A percentile compares a stretch with the other conserved stretches of the same genome.
These are phyloP conservation scores for Globisporangium barbulae DNA, from an alignment of 352 stramenopile genomes.

Conservation along the genomic window DNA sequence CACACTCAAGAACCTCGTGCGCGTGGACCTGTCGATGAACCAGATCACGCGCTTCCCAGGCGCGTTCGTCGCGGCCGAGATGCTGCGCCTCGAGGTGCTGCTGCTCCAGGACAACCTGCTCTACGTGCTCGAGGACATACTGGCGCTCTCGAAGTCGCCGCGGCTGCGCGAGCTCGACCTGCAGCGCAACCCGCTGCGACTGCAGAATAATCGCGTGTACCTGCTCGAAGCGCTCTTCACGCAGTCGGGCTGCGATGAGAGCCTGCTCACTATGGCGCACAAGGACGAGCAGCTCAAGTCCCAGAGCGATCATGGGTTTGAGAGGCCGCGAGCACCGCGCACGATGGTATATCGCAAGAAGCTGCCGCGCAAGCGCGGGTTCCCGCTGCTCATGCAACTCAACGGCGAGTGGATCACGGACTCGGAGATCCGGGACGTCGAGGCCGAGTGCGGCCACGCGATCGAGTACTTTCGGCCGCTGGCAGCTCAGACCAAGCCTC, in stretches of 20 bases:
- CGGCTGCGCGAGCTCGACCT: conserved; percentile 61
- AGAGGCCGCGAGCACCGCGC: neutral
- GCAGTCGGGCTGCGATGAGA: conserved; percentile 24
- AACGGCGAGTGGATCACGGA: conserved; percentile 66
- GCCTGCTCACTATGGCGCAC: conserved; percentile 34
- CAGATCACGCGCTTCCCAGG: conserved; percentile 59
- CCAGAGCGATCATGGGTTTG: neutral
- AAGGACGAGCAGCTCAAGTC: conserved; percentile 38
- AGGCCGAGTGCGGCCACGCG: conserved; percentile 37
- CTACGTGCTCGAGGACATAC: conserved; percentile 59
- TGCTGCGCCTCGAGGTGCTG: conserved; percentile 53
- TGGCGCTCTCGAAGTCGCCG: conserved; percentile 38
- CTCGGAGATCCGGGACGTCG: conserved; percentile 40
- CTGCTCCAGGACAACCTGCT: conserved; percentile 52
- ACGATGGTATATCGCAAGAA: conserved; percentile 33
- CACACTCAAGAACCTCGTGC: conserved; percentile 45
- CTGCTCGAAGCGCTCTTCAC: conserved; percentile 57
- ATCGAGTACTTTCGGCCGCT: conserved; percentile 43
- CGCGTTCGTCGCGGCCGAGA: conserved; percentile 28
- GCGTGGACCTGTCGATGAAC: conserved; percentile 62
- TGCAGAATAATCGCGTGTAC: conserved; percentile 68
- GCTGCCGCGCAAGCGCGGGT: conserved; percentile 47
- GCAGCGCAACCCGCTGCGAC: conserved; percentile 48
- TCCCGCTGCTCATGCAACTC: conserved; percentile 62
- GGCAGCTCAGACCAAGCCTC: neutral